These are phyloP conservation scores for Geotrichum carabidarum DNA, from an alignment of 1,139 yeast genomes.

Conservation along the genomic window DNA sequence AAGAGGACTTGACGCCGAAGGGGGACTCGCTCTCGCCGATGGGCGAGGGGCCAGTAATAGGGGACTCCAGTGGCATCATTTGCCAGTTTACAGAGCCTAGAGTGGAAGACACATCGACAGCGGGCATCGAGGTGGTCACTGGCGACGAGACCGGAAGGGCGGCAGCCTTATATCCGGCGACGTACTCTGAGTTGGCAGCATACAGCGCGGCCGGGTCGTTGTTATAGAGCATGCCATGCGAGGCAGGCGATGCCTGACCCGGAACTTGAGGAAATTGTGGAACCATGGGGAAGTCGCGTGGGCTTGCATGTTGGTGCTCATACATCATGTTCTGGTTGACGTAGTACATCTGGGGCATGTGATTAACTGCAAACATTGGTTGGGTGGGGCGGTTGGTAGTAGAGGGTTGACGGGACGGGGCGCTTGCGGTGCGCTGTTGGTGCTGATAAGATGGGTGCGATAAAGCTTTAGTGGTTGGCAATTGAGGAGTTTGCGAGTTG, in stretches of 20 bases:
- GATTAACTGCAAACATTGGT: not conserved
- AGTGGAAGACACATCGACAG: not conserved
- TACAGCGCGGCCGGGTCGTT: conserved; percentile 1
- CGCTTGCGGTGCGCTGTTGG: conserved; percentile 1
- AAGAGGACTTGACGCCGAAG: no score
- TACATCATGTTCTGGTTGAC: not conserved
- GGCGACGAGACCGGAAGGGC: conserved; percentile 3
- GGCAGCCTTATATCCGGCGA: conserved; percentile 1
- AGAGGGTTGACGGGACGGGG: not conserved
- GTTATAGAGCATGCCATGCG: not conserved
- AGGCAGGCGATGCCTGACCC: not conserved
- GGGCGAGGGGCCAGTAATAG: not conserved
- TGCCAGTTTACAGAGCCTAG: not conserved
- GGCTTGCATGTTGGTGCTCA: not conserved
- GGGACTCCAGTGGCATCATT: not conserved
- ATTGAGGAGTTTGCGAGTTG: not conserved
- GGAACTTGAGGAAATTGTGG: not conserved
- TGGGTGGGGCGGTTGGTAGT: not conserved
- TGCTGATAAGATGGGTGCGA: conserved; percentile 6
- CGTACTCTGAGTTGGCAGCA: conserved; percentile 2
- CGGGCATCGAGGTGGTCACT: conserved; percentile 1
- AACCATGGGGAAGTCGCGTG: conserved; percentile 1
- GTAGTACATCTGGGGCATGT: conserved; percentile 1
- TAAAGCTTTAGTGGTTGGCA: not conserved
- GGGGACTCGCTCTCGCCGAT: not conserved